Base-by-base conservation (phyloP, 2,329 filamentous ascomycete genomes). In the Pseudocercospora vitis region DNA sequence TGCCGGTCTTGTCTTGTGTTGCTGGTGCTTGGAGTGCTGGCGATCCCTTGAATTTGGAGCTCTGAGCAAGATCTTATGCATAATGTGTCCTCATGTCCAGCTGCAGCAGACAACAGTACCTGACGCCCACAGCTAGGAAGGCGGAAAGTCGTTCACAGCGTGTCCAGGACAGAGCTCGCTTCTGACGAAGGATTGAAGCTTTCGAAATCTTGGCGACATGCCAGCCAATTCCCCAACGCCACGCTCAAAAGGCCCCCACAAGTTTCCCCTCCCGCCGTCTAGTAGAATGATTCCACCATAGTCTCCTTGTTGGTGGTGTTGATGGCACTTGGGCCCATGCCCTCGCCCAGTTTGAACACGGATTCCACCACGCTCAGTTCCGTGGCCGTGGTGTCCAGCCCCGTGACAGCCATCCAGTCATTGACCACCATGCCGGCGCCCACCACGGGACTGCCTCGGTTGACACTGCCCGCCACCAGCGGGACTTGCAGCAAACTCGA, bases 261-360 rank as follows among this genome's bases (percentile, higher is more conserved):
- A 31, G 11, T 7, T 7, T 2, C n/a, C 2, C 21, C n/a, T 26
- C 6, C 23, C 12, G 24, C 12, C 7, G 11, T 42, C 49, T 81
- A 99, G 79, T 99, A 99, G 78, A 97, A 99, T 67, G 89, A 95
- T 80, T 99, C 94, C 58, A 99, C 94, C 84, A 99, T 95, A 62
- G 91, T 94, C 73, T 97, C 92, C 83, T 96, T 97, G 79, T 96
- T 86, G 64, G 78, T 85, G 48, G 85, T 88, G 72, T 89, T 89
- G 76, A 92, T 90, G 66, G 83, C 85, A 68, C 84, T 84, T 47
- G 90, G 86, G 5, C 83, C 89, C 63, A 85, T 81, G 50, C 76
- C 78, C 78, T 97, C 92, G 60, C 91, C 91, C 42, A 99, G 79
- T 67, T 91, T 84, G 80, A 99, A 99, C 61, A 99, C 91, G 66